Evolutionary conservation across 495 filamentous ascomycete species (phyloP).

Genomic region (Aspergillus baeticus): DNA sequence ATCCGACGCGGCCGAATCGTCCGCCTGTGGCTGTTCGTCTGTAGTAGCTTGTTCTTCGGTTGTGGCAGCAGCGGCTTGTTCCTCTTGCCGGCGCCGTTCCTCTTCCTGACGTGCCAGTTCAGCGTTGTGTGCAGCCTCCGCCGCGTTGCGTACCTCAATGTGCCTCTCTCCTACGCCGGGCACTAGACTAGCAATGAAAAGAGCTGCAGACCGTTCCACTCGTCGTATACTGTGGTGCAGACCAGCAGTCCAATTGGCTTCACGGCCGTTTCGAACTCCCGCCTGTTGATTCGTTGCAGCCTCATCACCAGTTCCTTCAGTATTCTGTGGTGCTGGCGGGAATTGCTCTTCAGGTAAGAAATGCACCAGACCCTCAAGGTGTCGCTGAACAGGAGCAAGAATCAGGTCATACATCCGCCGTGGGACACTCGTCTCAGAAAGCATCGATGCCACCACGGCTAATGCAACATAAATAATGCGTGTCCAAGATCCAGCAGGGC

Average conservation of each 20-base stretch:
- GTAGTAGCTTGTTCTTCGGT: background rate
- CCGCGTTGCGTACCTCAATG: conserved; percentile 66
- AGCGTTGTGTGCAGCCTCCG: conserved; percentile 54
- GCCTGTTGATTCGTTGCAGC: conserved; percentile 21
- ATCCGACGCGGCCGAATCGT: background rate
- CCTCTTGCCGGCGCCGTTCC: conserved; percentile 21
- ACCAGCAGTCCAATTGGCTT: conserved; percentile 7
- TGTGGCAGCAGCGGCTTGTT: conserved; percentile 2
- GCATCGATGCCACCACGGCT: conserved; percentile 56
- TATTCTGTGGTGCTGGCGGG: conserved; percentile 5
- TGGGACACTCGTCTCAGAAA: conserved; percentile 65
- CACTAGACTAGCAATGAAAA: conserved; percentile 82
- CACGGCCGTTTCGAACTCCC: conserved; percentile 7
- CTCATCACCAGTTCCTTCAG: conserved; percentile 28
- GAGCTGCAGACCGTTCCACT: conserved; percentile 69
- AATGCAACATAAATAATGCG: conserved; percentile 64
- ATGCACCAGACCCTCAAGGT: conserved; percentile 71
- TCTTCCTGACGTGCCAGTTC: conserved; percentile 44
- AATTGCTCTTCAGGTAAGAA: conserved; percentile 34
- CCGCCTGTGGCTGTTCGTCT: conserved; percentile 9
- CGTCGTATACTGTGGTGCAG: conserved; percentile 54
- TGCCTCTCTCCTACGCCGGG: conserved; percentile 84
- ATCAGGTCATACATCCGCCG: conserved; percentile 54
- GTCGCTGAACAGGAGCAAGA: conserved; percentile 63
- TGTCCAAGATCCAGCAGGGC: conserved; percentile 68